Conservation (phyloP, 768 basidiomycete genomes). For the Boletus subcaerulescens region DNA sequence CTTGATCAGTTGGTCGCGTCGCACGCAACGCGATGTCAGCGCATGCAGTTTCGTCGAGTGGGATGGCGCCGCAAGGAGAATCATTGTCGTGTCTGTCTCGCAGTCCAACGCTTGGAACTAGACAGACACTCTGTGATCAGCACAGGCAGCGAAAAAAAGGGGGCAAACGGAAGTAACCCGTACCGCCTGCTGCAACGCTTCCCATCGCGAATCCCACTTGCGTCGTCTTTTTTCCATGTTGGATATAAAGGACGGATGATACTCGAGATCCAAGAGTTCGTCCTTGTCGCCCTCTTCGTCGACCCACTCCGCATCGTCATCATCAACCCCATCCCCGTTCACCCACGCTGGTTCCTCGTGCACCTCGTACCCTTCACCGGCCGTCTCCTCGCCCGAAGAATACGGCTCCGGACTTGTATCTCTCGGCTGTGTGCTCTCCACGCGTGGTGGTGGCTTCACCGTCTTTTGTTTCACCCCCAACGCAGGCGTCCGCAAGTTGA, state of each 20-base stretch:
- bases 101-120: slow-evolving; percentile 78
- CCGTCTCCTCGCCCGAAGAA: slow-evolving; percentile 75
- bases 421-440: slow-evolving; percentile 79
- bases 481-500: slow-evolving; percentile 30
- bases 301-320: slow-evolving; percentile 60
- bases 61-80: slow-evolving; percentile 71
- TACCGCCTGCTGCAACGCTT: slow-evolving; percentile 69
- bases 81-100: slow-evolving; percentile 76
- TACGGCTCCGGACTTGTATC: slow-evolving; percentile 79
- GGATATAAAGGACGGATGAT: slow-evolving; percentile 66
- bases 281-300: slow-evolving; percentile 71
- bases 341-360: slow-evolving; percentile 40
- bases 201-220: slow-evolving; percentile 76
- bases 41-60: slow-evolving; percentile 66
- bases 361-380: slow-evolving; percentile 55
- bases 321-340: slow-evolving; percentile 19
- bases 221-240: slow-evolving; percentile 65
- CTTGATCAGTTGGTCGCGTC: slow-evolving; percentile 49
- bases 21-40: slow-evolving; percentile 65
- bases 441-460: slow-evolving; percentile 69
- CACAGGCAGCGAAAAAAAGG: not conserved
- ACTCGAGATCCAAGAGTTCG: slow-evolving; percentile 72
- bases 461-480: slow-evolving; percentile 24
- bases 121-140: not conserved
- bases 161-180: slow-evolving; percentile 16